These are phyloP conservation scores for Russula foetens DNA, from an alignment of 768 basidiomycete genomes.

Conservation along the genomic window DNA sequence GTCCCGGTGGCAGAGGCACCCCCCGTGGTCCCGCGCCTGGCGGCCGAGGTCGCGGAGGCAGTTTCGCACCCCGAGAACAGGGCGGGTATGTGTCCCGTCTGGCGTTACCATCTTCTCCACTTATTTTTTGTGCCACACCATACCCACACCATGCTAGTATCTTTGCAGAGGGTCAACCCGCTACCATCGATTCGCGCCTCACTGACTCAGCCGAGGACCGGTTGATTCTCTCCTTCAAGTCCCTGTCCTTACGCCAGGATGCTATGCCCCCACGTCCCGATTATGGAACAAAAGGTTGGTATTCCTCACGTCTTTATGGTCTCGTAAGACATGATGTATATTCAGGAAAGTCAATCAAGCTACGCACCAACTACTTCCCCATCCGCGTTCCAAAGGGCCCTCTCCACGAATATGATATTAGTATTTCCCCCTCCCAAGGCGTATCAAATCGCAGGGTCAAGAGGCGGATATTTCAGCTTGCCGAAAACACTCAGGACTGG, in stretches of 20 bases:
- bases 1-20: slow-evolving; percentile 8
- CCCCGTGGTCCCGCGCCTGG: slow-evolving; percentile 25
- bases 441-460: slow-evolving; percentile 34
- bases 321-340: background rate
- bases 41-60: slow-evolving; percentile 26
- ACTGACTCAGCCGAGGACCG: slow-evolving; percentile 35
- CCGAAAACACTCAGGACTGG: slow-evolving; percentile 38
- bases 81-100: slow-evolving; percentile 32
- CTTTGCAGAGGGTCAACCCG: slow-evolving; percentile 34
- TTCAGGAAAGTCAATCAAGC: slow-evolving; percentile 34
- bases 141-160: slow-evolving; percentile 26
- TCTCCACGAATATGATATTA: slow-evolving; percentile 41
- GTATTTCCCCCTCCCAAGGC: slow-evolving; percentile 35
- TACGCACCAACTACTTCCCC: slow-evolving; percentile 48
- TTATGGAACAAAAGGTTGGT: slow-evolving; percentile 31
- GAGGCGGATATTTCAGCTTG: slow-evolving; percentile 40
- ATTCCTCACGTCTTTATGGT: background rate
- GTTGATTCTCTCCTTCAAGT: slow-evolving; percentile 32
- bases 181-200: slow-evolving; percentile 46
- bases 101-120: background rate
- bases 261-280: slow-evolving; percentile 42
- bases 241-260: slow-evolving; percentile 23
- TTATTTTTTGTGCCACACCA: background rate
- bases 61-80: slow-evolving; percentile 27
- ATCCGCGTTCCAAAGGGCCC: slow-evolving; percentile 39